These are phyloP conservation scores for Penicillium desertorum DNA, from an alignment of 495 filamentous ascomycete species.

Conservation along the genomic window DNA sequence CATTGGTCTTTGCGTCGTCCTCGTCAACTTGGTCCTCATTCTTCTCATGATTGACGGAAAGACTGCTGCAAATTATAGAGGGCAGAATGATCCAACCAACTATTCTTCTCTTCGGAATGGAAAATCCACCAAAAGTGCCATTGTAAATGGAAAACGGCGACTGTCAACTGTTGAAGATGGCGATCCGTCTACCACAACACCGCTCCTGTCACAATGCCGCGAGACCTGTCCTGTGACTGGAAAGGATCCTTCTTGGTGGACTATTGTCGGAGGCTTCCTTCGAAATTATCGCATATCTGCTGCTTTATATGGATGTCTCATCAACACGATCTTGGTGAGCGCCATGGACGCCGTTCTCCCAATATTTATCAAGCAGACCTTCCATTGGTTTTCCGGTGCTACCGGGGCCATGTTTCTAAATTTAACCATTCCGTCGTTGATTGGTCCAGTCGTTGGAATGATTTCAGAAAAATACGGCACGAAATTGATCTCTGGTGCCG, in stretches of 20 bases:
- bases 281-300: background rate
- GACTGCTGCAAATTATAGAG: background rate
- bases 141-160: conserved; percentile 3
- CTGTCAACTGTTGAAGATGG: conserved; percentile 1
- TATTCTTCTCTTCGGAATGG: background rate
- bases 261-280: conserved; percentile 9
- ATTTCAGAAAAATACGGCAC: conserved; percentile 8
- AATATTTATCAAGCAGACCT: conserved; percentile 7
- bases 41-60: conserved; percentile 9
- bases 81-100: background rate
- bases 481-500: background rate
- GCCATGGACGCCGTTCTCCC: conserved; percentile 10
- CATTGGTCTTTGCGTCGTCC: conserved; percentile 3
- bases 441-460: conserved; percentile 9
- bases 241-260: conserved; percentile 3
- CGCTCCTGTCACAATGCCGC: background rate
- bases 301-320: conserved; percentile 10
- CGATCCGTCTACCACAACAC: background rate
- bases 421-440: conserved; percentile 8
- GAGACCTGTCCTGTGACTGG: background rate
- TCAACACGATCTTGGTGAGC: conserved; percentile 6
- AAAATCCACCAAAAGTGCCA: background rate
- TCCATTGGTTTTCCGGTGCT: conserved; percentile 9
- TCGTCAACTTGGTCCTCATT: conserved; percentile 5
- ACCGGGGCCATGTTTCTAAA: conserved; percentile 10